Evolutionary conservation across 768 basidiomycete genomes (phyloP), one percentile per base, ranked within the genome.

Genomic region (Rhodotorula babjevae): DNA sequence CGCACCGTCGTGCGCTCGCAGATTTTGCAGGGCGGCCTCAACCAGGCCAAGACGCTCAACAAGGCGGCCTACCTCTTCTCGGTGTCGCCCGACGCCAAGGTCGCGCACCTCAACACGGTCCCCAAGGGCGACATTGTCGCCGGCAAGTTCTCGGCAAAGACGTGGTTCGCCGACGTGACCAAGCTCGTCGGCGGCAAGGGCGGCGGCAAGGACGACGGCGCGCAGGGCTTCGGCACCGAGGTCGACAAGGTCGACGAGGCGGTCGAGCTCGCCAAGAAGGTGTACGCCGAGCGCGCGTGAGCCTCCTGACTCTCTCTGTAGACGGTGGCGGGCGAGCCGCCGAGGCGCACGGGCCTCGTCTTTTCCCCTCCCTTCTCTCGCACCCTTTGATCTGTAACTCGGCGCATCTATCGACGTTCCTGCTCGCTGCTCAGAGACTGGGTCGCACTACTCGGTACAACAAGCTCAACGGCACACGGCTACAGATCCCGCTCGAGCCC

Each of bases 131-230:
- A 86, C 73, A 74, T 84, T 70, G 44, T 74, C 78, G 31, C 81
- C 81, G 44, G 44, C 76, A 88, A 88, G 23, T 84, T 90, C 61
- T 91, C 93, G 80, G 94, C 90, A 33, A 89, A 93, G 72, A 83
- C 82, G n/a, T 99, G 96, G 96, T 90, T 93, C 36, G 81, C 84
- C 33, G 87, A 86, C 71, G 89, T 96, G 29, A 85, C 86, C 11
- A 89, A 89, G 49, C 82, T 93, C 16, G 77, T 98, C 18, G 93
- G 94, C 36, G 96, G 96, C 56, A 98, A 95, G 92, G 92, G 92
- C 63, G 96, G 96, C 66, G 96, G 96, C 23, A 97, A 94, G 82
- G 92, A 92, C 70, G 96, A 98, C 50, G 85, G 87, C 67, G 90
- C 90, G 3, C 92, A 94, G 79, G 96, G 96, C 36, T 87, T 95